Evolutionary conservation across 2,329 filamentous ascomycete species (phyloP).

Genomic region (Fusarium luffae): DNA sequence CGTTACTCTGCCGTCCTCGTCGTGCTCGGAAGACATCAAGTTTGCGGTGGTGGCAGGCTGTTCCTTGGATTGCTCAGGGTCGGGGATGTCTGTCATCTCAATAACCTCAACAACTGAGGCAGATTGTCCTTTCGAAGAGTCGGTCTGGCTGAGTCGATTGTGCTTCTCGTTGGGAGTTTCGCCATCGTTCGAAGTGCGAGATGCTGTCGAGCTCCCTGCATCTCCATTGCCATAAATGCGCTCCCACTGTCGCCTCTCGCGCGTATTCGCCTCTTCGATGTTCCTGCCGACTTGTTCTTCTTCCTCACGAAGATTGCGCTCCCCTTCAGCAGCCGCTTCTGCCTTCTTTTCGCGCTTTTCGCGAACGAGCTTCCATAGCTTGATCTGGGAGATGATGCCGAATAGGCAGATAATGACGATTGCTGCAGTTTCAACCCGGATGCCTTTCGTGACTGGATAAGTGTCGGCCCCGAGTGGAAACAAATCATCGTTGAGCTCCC

Average conservation of each 20-base stretch:
- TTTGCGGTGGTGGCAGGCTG: slow-evolving; percentile 44
- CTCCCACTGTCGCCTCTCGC: slow-evolving; percentile 79
- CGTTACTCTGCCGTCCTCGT: slow-evolving; percentile 60
- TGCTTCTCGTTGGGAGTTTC: slow-evolving; percentile 61
- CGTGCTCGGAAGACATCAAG: slow-evolving; percentile 56
- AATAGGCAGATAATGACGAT: slow-evolving; percentile 79
- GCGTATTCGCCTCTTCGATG: slow-evolving; percentile 70
- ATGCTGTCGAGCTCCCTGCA: slow-evolving; percentile 48
- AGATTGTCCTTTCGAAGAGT: slow-evolving; percentile 51
- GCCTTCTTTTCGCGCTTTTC: slow-evolving; percentile 67
- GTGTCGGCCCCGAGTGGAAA: slow-evolving; percentile 82
- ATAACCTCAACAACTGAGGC: slow-evolving; percentile 58
- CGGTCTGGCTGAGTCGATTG: slow-evolving; percentile 49
- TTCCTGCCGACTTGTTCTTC: slow-evolving; percentile 77
- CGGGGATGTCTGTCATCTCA: slow-evolving; percentile 65
- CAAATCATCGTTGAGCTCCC: slow-evolving; percentile 80
- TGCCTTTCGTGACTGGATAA: slow-evolving; percentile 87
- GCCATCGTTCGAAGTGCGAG: slow-evolving; percentile 63
- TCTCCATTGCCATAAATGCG: slow-evolving; percentile 74
- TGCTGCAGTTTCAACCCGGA: slow-evolving; percentile 84
- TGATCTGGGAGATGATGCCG: slow-evolving; percentile 85
- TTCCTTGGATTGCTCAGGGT: slow-evolving; percentile 45
- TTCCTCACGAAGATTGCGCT: slow-evolving; percentile 67
- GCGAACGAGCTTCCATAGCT: slow-evolving; percentile 84
- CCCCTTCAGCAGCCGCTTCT: slow-evolving; percentile 60